Percentiles rank a stretch among this genome's conserved stretches.
Evolutionary conservation across 148 eudicot species (phyloP).

Genomic region (Rhododendron ovatum): DNA sequence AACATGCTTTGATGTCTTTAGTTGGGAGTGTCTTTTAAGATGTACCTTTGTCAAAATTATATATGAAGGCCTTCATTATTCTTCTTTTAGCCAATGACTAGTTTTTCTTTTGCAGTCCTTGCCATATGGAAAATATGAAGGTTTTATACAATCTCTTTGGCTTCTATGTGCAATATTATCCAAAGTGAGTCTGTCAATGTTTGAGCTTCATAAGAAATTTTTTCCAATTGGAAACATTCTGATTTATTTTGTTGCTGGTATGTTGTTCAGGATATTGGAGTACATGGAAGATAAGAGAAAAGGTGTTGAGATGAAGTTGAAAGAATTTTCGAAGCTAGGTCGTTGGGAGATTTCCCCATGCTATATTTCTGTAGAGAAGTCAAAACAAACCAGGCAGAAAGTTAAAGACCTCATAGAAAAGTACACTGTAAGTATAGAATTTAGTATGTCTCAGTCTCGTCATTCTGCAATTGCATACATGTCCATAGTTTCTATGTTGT

Average conservation of each 20-base stretch:
- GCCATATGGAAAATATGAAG: conserved; percentile 53
- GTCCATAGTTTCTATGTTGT: not conserved
- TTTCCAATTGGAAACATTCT: not conserved
- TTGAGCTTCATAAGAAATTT: not conserved
- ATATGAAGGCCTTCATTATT: not conserved
- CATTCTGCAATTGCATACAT: not conserved
- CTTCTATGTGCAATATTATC: conserved; percentile 77
- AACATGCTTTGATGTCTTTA: not conserved
- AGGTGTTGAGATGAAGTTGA: conserved; percentile 54
- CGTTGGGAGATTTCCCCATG: conserved; percentile 62
- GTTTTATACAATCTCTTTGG: conserved; percentile 57
- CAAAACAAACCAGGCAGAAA: conserved; percentile 68
- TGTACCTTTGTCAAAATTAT: not conserved
- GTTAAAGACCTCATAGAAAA: conserved; percentile 65
- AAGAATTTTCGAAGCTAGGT: conserved; percentile 56
- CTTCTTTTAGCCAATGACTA: not conserved
- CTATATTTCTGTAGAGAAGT: conserved; percentile 51
- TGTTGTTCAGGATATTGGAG: conserved; percentile 45
- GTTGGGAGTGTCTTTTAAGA: not conserved
- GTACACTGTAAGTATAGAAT: conserved; percentile 60
- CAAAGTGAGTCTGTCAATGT: conserved; percentile 45
- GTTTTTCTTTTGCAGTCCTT: conserved; percentile 37
- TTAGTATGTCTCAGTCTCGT: not conserved
- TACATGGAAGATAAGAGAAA: conserved; percentile 54
- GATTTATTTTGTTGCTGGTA: not conserved